A percentile compares a stretch with the other conserved stretches of the same genome.
Conservation (phyloP, 352 stramenopile genomes). For the Phytopythium cucurbitacearum region DNA sequence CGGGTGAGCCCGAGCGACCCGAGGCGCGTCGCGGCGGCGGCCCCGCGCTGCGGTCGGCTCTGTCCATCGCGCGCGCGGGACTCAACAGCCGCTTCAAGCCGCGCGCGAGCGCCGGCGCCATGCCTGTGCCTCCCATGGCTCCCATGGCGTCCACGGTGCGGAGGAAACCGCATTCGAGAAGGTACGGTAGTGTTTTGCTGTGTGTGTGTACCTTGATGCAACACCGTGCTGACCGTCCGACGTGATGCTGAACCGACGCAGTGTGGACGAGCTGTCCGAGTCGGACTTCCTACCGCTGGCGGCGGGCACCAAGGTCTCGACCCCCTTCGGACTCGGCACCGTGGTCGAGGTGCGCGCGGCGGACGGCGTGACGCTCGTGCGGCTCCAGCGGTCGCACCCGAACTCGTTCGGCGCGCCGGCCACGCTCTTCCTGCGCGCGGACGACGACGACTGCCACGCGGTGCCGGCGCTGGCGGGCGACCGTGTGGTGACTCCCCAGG, state of each 20-base stretch:
- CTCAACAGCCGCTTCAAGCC: constrained; percentile 30
- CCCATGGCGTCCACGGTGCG: neutral
- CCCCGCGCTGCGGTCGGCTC: constrained; percentile 29
- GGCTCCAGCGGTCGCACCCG: constrained; percentile 33
- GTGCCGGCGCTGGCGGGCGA: constrained; percentile 56
- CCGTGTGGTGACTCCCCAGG: constrained; percentile 50
- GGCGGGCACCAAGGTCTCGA: constrained; percentile 46
- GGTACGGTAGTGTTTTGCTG: neutral
- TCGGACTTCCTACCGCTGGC: constrained; percentile 33
- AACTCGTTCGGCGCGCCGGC: constrained; percentile 19
- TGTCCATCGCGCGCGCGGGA: constrained; percentile 51
- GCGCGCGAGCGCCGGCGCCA: constrained; percentile 6
- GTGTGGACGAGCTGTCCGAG: constrained; percentile 39
- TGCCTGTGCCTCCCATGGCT: constrained; percentile 2
- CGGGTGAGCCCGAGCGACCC: constrained; percentile 18
- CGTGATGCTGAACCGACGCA: constrained; percentile 12
- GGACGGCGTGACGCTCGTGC: constrained; percentile 48
- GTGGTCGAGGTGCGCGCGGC: constrained; percentile 41
- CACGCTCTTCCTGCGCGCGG: constrained; percentile 25
- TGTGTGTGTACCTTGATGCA: neutral
- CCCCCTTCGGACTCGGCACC: constrained; percentile 59
- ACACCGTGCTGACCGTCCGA: too few species aligned
- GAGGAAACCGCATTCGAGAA: constrained; percentile 22
- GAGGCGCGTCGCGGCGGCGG: neutral
- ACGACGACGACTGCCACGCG: constrained; percentile 42